Conservation (phyloP, 208 protist genomes). For the Wallacemonas sp. region DNA sequence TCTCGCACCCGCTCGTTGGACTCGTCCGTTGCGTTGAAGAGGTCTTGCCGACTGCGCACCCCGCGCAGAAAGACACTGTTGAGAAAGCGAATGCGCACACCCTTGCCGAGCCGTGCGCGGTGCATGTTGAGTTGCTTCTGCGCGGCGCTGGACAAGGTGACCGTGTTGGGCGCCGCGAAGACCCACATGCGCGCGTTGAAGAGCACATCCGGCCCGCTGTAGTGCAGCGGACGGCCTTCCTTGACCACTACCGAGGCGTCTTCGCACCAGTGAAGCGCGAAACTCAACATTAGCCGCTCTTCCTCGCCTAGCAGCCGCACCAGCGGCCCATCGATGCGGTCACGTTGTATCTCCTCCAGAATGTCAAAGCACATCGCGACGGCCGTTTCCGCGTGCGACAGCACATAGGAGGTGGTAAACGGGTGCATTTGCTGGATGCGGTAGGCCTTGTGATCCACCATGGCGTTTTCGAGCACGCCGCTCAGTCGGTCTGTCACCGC, state of each 20-base stretch:
- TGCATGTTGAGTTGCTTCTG: conserved; percentile 2
- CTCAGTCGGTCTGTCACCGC: conserved; percentile 45
- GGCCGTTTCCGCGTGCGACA: conserved; percentile 37
- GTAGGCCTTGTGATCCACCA: conserved; percentile 48
- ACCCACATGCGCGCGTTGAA: conserved; percentile 69
- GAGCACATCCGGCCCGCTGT: conserved; percentile 67
- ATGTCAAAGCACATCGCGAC: conserved; percentile 60
- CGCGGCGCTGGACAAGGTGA: conserved; percentile 32
- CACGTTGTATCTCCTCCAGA: conserved; percentile 50
- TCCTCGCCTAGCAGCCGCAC: conserved; percentile 56
- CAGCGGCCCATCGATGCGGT: conserved; percentile 56
- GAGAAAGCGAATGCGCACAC: conserved; percentile 8
- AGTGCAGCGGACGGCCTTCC: conserved; percentile 19
- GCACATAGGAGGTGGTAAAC: conserved; percentile 55
- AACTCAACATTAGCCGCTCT: conserved; percentile 46
- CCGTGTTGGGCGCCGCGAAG: conserved; percentile 64
- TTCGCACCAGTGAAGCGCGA: conserved; percentile 81
- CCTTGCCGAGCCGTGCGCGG: conserved; percentile 6
- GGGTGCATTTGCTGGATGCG: conserved; percentile 71
- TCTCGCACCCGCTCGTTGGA: conserved; percentile 28
- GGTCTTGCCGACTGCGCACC: conserved; percentile 42
- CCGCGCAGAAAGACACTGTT: conserved; percentile 60
- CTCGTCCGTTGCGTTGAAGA: conserved; percentile 41
- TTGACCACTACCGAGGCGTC: conserved; percentile 56
- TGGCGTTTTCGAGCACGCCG: conserved; percentile 29